Conservation (phyloP, 768 basidiomycete species). For the Boletus rubescentipes region DNA sequence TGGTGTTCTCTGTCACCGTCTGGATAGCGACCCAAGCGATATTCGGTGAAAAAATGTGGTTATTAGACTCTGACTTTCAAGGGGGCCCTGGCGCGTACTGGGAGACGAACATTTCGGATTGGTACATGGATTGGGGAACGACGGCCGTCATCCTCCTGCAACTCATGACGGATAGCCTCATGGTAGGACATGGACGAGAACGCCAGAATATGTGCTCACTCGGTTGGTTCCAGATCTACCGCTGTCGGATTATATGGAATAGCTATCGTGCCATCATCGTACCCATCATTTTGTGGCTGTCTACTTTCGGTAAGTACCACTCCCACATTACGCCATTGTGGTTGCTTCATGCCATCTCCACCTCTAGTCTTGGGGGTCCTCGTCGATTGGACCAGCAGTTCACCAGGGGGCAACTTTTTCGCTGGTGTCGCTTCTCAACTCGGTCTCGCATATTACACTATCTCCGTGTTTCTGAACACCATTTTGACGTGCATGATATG, state of each 20-base stretch:
- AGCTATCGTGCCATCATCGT: conserved; percentile 5
- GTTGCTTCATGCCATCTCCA: not conserved
- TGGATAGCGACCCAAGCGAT: conserved; percentile 20
- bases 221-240: conserved; percentile 35
- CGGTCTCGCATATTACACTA: conserved; percentile 17
- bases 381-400: conserved; percentile 4
- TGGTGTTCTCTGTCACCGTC: conserved; percentile 32
- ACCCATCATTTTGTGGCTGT: conserved; percentile 22
- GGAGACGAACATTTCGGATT: conserved; percentile 18
- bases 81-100: conserved; percentile 37
- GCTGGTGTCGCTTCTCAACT: conserved; percentile 8
- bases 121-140: conserved; percentile 30
- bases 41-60: conserved; percentile 38
- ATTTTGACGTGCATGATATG: conserved; percentile 24
- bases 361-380: conserved; percentile 10
- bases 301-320: conserved; percentile 15
- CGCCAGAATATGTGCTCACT: not conserved
- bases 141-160: conserved; percentile 28
- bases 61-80: conserved; percentile 31
- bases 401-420: conserved; percentile 20
- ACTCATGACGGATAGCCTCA: conserved; percentile 34
- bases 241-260: conserved; percentile 38
- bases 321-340: too few species aligned
- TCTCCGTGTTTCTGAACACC: conserved; percentile 18
- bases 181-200: conserved; percentile 6